phyloP scores from a whole-genome alignment of 306 rosid genomes.

The Luffa aegyptiaca region DNA sequence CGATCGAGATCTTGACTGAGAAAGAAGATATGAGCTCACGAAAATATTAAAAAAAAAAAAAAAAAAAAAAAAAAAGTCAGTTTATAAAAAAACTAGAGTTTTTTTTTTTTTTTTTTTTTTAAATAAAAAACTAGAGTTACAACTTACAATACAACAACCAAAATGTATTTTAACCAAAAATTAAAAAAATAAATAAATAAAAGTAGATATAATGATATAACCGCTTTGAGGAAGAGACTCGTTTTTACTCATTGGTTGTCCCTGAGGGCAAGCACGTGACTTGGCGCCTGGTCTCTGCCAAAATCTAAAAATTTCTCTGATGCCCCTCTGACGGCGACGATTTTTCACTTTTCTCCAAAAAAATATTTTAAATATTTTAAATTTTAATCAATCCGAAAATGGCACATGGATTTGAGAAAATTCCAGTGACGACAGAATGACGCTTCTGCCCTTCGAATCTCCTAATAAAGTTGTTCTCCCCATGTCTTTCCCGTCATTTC shows the following conservation, averaged over 20 bases:
- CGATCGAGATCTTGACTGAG: too few species aligned
- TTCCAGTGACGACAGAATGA: not conserved
- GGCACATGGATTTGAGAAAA: not conserved
- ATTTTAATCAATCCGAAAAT: not conserved
- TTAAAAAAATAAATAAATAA: not conserved
- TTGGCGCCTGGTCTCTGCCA: not conserved
- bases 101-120: too few species aligned
- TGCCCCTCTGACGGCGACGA: slow-evolving; percentile 57
- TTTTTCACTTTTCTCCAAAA: slow-evolving; percentile 26
- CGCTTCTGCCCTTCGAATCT: not conserved
- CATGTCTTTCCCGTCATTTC: not conserved
- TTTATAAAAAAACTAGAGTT: too few species aligned
- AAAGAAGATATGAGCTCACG: too few species aligned
- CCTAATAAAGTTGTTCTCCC: not conserved
- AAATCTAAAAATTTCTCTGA: slow-evolving; percentile 3
- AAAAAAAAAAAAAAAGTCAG: too few species aligned
- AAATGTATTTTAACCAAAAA: too few species aligned
- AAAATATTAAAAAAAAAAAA: too few species aligned
- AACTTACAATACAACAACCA: too few species aligned
- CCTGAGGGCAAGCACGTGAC: slow-evolving; percentile 4
- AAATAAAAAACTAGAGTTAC: too few species aligned
- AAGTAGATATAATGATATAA: not conserved
- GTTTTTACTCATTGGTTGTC: not conserved
- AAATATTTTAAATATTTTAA: not conserved
- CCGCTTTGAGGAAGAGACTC: not conserved